Conservation (phyloP, 768 basidiomycete genomes). For the Leccinum imitatum region DNA sequence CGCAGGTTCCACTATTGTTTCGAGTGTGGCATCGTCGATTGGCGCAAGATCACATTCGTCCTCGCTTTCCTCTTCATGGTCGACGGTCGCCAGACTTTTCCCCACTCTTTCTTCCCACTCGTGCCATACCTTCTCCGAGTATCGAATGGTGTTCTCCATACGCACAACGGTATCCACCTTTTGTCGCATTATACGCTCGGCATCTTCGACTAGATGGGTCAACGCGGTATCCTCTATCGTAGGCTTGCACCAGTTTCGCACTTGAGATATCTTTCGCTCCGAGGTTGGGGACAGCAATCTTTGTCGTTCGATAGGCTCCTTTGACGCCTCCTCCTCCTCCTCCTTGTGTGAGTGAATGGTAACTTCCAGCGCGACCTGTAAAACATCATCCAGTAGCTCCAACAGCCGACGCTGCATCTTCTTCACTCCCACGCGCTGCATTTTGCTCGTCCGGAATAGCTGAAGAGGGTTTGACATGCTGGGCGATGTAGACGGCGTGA, state of each 20-base stretch:
- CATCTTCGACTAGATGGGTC: conserved; percentile 79
- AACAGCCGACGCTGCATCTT: conserved; percentile 78
- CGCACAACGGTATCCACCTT: conserved; percentile 95
- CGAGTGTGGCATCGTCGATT: conserved; percentile 25
- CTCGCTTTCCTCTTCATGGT: conserved; percentile 53
- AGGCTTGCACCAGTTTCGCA: conserved; percentile 87
- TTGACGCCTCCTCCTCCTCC: conserved; percentile 83
- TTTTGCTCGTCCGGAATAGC: conserved; percentile 71
- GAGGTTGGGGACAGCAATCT: conserved; percentile 85
- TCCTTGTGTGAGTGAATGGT: conserved; percentile 84
- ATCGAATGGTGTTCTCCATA: conserved; percentile 95
- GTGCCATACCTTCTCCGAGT: conserved; percentile 94
- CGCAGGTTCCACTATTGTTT: conserved; percentile 22
- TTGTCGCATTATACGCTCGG: conserved; percentile 84
- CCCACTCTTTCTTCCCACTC: conserved; percentile 95
- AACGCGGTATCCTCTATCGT: conserved; percentile 84
- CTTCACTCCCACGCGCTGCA: conserved; percentile 79
- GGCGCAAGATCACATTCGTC: conserved; percentile 43
- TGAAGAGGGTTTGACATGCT: conserved; percentile 74
- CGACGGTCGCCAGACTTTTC: conserved; percentile 55
- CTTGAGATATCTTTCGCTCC: conserved; percentile 80
- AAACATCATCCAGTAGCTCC: conserved; percentile 83
- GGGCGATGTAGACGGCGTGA: conserved; percentile 70
- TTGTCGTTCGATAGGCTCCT: conserved; percentile 91
- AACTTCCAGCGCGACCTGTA: conserved; percentile 77